Evolutionary conservation across 345 rosid species (phyloP), one percentile per base, ranked within the genome.

Genomic region (Eucalyptus curtisii): DNA sequence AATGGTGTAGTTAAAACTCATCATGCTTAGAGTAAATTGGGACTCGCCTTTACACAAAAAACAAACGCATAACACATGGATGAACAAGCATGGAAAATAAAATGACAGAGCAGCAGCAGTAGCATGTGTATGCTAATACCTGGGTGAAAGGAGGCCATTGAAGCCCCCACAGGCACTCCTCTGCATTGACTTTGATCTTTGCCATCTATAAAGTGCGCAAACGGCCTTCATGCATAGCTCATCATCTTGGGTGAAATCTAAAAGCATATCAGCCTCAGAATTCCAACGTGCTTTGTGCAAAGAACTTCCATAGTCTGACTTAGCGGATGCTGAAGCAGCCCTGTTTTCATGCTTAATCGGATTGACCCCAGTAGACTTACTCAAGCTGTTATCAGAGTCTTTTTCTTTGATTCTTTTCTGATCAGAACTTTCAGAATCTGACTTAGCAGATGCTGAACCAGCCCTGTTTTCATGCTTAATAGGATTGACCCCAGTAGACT

Each of bases 221-320:
- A 92, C 61, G 37, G 94, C 93, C 76, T 85, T 86, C 90, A 92
- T 53, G 45, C 89, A 89, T 25, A 89, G 86, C 86, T 87, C 88
- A 48, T 15, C 57, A 47, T 92, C 90, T 82, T 86, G 59, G 50
- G 13, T 16, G 52, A 91, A 89, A 64, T 90, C 87, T 20, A 64
- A 40, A 50, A 87, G 24, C 91, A 90, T 68, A 6, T 92, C 88
- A 11, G 31, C 25, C 79, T 87, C 91, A 87, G 27, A 87, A 33
- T 89, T 55, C 92, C 91, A 91, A 64, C 20, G 19, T 64, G n/a
- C 20, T 64, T n/a, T 64, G 76, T 64, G 17, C 76, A 64, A n/a
- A n/a, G 19, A 64, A 14, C 76, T 64, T 64, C 76, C 76, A 55
- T 55, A 55, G 30, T 55, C 30, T 24, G 61, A 55, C 61, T 55